phyloP scores from a whole-genome alignment of 805 yeast species.

The Kazachstania psychrophila region DNA sequence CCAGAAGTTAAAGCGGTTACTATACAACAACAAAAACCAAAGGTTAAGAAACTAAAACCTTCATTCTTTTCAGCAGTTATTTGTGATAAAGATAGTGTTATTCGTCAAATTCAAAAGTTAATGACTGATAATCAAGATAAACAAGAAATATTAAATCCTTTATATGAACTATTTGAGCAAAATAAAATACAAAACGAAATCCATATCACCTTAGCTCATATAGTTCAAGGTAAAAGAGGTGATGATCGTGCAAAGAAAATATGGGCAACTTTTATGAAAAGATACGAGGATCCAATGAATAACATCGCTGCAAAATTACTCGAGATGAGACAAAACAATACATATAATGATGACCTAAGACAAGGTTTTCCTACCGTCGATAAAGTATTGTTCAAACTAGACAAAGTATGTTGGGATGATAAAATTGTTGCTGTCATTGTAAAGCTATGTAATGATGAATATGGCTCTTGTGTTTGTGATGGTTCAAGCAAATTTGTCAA shows the following conservation, averaged over 20 bases:
- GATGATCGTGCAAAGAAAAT: slow-evolving; percentile 16
- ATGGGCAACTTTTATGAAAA: slow-evolving; percentile 23
- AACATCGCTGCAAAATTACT: neutral
- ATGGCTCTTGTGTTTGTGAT: slow-evolving; percentile 9
- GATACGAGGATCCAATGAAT: slow-evolving; percentile 13
- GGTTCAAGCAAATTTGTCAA: slow-evolving; percentile 7
- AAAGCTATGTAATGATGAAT: slow-evolving; percentile 13
- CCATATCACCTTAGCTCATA: slow-evolving; percentile 62
- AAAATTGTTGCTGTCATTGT: slow-evolving; percentile 49
- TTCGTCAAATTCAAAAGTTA: slow-evolving; percentile 9
- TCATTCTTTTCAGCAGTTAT: slow-evolving; percentile 41
- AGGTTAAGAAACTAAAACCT: slow-evolving; percentile 24
- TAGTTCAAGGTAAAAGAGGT: slow-evolving; percentile 26
- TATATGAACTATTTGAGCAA: slow-evolving; percentile 1
- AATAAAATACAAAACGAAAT: slow-evolving; percentile 43
- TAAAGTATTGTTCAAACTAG: slow-evolving; percentile 35
- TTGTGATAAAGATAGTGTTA: slow-evolving; percentile 11
- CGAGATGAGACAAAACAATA: neutral
- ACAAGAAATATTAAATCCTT: neutral
- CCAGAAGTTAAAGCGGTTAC: slow-evolving; percentile 37
- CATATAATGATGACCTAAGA: slow-evolving; percentile 4
- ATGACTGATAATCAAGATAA: slow-evolving; percentile 1
- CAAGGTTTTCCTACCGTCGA: slow-evolving; percentile 14
- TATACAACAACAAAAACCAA: slow-evolving; percentile 4
- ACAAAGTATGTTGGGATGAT: slow-evolving; percentile 41